Percentiles rank a stretch among this genome's conserved stretches.
Evolutionary conservation across 1,139 yeast genomes (phyloP).

Genomic region (Kluyveromyces sp.): DNA sequence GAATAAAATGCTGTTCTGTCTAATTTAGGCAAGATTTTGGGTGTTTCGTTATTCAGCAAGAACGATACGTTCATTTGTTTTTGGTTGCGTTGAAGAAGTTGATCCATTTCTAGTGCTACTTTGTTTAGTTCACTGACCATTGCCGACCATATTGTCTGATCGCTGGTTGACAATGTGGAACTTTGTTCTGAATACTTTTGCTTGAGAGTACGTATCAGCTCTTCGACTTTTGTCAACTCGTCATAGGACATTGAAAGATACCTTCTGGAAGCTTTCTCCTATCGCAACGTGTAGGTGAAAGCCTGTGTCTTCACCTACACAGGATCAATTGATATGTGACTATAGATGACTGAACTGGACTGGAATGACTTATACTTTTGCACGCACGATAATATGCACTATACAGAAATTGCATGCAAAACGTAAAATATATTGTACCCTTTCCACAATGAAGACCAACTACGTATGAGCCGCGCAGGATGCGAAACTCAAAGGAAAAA

Average conservation of each 20-base stretch:
- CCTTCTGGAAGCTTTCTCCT: too few species aligned
- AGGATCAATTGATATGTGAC: too few species aligned
- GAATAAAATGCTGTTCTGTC: conserved; percentile 9
- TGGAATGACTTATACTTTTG: too few species aligned
- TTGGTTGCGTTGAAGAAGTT: conserved; percentile 4
- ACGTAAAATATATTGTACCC: too few species aligned
- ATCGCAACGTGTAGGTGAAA: too few species aligned
- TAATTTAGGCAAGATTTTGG: conserved; percentile 3
- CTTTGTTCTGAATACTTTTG: not conserved
- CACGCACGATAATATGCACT: too few species aligned
- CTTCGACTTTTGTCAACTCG: not conserved
- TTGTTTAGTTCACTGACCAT: conserved; percentile 4
- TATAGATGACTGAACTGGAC: too few species aligned
- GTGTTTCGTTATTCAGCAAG: conserved; percentile 5
- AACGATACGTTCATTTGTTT: conserved; percentile 8
- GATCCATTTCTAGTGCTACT: conserved; percentile 4
- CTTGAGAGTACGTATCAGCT: not conserved
- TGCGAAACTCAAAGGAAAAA: too few species aligned
- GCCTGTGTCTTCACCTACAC: too few species aligned
- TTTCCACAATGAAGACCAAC: too few species aligned
- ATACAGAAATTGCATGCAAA: too few species aligned
- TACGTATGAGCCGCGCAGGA: too few species aligned
- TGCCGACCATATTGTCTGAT: not conserved
- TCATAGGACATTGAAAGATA: not conserved
- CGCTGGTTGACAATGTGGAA: not conserved